These are phyloP conservation scores for Castanospermum australe DNA, from an alignment of 306 rosid genomes.

Conservation along the genomic window DNA sequence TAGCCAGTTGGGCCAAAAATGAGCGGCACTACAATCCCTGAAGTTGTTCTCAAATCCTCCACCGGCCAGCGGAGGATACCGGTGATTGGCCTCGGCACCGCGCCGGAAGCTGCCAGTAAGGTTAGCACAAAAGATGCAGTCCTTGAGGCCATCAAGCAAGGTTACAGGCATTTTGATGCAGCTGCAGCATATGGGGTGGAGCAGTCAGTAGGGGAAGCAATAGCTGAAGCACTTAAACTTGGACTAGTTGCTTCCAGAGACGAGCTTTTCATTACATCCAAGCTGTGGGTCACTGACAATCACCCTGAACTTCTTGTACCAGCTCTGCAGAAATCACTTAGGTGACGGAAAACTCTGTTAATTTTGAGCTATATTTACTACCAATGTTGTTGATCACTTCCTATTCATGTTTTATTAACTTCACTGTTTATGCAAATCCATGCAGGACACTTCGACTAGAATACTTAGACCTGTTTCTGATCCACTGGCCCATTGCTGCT, in stretches of 20 bases:
- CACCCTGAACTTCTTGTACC: neutral
- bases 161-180: neutral
- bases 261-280: constrained; percentile 4
- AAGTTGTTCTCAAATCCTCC: neutral
- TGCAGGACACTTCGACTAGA: constrained; percentile 15
- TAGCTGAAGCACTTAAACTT: neutral
- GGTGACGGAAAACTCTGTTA: neutral
- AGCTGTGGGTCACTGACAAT: neutral
- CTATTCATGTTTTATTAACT: too few relatives aligned
- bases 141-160: neutral
- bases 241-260: neutral
- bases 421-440: neutral
- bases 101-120: neutral
- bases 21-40: neutral
- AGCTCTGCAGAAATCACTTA: neutral
- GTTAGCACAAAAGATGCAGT: neutral
- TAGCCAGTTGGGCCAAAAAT: neutral
- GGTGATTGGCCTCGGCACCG: neutral
- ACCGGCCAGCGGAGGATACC: neutral
- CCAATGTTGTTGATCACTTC: too few relatives aligned
- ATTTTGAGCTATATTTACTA: too few relatives aligned
- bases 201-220: neutral
- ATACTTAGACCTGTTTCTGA: neutral
- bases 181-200: neutral
- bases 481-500: constrained; percentile 3